These are phyloP conservation scores for Cyclotella sp. DNA, from an alignment of 108 stramenopile genomes.

Conservation along the genomic window DNA sequence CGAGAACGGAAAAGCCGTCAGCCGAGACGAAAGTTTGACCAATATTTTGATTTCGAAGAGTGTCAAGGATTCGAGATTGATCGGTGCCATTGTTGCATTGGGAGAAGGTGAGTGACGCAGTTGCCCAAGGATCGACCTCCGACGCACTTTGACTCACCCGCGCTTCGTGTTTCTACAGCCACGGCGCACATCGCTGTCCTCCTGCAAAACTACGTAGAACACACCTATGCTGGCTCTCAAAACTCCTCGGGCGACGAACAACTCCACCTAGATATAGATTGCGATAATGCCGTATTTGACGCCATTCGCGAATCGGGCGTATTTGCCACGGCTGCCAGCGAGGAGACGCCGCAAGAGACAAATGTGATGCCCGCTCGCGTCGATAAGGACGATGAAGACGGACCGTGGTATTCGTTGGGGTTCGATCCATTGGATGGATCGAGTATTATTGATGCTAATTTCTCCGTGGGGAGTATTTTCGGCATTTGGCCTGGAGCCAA, in stretches of 20 bases:
- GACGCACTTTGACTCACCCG: neutral
- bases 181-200: conserved; percentile 58
- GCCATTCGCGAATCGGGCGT: conserved; percentile 57
- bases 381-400: conserved; percentile 39
- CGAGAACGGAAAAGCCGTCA: conserved; percentile 29
- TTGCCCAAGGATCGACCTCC: neutral
- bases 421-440: conserved; percentile 97
- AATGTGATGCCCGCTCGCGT: conserved; percentile 32
- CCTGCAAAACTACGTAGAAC: conserved; percentile 62
- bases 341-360: conserved; percentile 75
- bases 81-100: conserved; percentile 50
- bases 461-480: conserved; percentile 94
- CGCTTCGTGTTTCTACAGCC: neutral
- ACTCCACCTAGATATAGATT: conserved; percentile 82
- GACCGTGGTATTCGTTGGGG: conserved; percentile 65
- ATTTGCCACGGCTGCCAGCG: conserved; percentile 58
- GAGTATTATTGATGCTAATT: conserved; percentile 94
- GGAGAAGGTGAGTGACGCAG: conserved; percentile 42
- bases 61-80: conserved; percentile 42
- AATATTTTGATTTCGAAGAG: conserved; percentile 39
- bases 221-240: conserved; percentile 70
- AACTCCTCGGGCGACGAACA: conserved; percentile 88
- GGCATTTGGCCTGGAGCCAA: conserved; percentile 94
- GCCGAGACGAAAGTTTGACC: conserved; percentile 41
- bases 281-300: conserved; percentile 70